Base-by-base conservation (phyloP, 106 monocot genomes). In the Dioscorea alata region DNA sequence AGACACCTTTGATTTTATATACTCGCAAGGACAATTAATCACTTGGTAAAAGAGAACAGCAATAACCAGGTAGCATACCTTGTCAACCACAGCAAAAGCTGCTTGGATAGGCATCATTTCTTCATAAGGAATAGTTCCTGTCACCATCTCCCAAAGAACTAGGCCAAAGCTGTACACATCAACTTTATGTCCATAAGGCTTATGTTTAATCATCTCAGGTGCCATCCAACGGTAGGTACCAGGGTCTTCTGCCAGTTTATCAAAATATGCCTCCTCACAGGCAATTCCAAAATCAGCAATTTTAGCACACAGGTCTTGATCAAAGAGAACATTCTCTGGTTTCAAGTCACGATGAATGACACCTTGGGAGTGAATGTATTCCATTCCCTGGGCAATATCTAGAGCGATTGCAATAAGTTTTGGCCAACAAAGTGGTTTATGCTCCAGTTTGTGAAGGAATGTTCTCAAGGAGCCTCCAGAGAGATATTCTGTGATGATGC, bases 231-330 rank as follows among this genome's bases (percentile, higher is more conserved):
- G 77, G 48, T 83, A 93, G 10, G 92, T 93, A 21, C 92, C 92
- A 15, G 80, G 75, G 60, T 88, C 93, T 51, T 89, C 79, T 19
- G 72, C 73, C 19, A 87, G 17, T 13, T 23, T 64, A 63, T 84
- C 82, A 67, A 84, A 90, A 53, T 82, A 67, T 57, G 77, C 75
- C 73, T 90, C 90, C 62, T 93, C 82, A 49, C 87, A 86, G 18
- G 89, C 81, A n/a, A 90, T 90, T 74, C 93, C 93, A 70, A 90
- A 94, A 75, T 90, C 89, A 58, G 87, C 89, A 62, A 94, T 85
- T 63, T 84, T 87, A 8, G 74, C 79, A 21, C 81, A 71, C 4
- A 51, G 66, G 32, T 88, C 73, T 50, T 81, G 23, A 48, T 92
- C 81, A 31, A 88, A 81, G 42, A 94, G 70, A 64, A 93, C 83